A percentile compares a stretch with the other conserved stretches of the same genome.
Evolutionary conservation across 2,329 filamentous ascomycete species (phyloP).

Genomic region (Penicillium sclerotigenum): DNA sequence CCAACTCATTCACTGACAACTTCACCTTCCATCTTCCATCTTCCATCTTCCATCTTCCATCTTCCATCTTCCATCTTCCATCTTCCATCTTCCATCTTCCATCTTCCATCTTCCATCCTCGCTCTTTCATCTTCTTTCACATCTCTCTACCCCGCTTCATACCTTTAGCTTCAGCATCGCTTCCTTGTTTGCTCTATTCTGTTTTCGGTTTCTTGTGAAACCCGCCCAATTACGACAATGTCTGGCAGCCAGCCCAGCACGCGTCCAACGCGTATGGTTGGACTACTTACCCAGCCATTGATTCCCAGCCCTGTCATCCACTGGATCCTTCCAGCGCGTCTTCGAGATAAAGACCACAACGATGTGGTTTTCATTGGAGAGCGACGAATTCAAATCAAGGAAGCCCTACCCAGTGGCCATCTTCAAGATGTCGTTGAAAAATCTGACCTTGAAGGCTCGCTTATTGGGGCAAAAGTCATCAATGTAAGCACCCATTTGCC

Average conservation of each 20-base stretch:
- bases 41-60: background rate
- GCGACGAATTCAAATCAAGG: constrained; percentile 74
- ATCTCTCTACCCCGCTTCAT: background rate
- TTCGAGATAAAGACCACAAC: constrained; percentile 67
- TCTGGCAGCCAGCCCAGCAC: background rate
- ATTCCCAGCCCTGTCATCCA: constrained; percentile 71
- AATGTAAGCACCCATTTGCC: constrained; percentile 52
- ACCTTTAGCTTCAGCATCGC: background rate
- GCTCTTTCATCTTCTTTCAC: too few species aligned
- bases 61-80: background rate
- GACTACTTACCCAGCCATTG: constrained; percentile 74
- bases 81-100: background rate
- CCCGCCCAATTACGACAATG: background rate
- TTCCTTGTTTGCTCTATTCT: background rate
- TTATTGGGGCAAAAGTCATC: constrained; percentile 74
- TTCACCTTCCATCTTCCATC: background rate
- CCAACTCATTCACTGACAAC: background rate
- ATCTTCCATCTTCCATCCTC: background rate
- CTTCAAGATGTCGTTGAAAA: constrained; percentile 75
- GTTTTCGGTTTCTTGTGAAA: background rate
- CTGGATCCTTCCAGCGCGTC: constrained; percentile 73
- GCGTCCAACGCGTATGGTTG: constrained; percentile 36
- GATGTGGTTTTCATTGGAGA: constrained; percentile 88
- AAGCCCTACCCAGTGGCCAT: constrained; percentile 63
- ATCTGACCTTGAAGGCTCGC: constrained; percentile 72